Conservation (phyloP, 345 rosid species). For the Pistacia integerrima region DNA sequence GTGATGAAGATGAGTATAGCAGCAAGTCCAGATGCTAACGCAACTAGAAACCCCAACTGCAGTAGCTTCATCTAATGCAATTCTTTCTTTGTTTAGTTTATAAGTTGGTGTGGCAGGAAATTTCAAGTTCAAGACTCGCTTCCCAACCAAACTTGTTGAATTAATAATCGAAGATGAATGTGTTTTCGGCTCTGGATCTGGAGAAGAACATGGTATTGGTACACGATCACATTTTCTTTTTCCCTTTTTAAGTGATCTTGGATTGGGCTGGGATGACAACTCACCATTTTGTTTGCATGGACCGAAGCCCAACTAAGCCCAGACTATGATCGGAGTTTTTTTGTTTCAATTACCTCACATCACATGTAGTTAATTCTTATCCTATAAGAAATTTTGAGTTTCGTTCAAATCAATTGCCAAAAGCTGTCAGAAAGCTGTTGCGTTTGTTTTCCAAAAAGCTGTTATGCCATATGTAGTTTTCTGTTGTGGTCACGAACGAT, state of each 20-base stretch:
- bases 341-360: no score
- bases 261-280: not conserved
- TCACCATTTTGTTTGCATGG: not conserved
- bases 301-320: not conserved
- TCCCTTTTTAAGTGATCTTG: not conserved
- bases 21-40: slow-evolving; percentile 66
- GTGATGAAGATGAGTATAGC: slow-evolving; percentile 77
- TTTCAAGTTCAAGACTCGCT: not conserved
- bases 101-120: no score
- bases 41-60: slow-evolving; percentile 56
- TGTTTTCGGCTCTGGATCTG: slow-evolving; percentile 9
- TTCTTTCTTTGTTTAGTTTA: not conserved
- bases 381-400: no score
- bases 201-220: not conserved
- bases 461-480: no score
- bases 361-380: no score
- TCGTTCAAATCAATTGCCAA: no score
- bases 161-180: not conserved
- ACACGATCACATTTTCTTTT: not conserved
- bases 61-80: slow-evolving; percentile 60
- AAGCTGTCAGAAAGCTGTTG: no score
- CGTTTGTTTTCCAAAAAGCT: no score
- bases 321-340: not conserved
- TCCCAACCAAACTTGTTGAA: not conserved
- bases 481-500: no score